Conservation (phyloP, 176 grass and related monocot genomes). For the Aechmea fasciata region DNA sequence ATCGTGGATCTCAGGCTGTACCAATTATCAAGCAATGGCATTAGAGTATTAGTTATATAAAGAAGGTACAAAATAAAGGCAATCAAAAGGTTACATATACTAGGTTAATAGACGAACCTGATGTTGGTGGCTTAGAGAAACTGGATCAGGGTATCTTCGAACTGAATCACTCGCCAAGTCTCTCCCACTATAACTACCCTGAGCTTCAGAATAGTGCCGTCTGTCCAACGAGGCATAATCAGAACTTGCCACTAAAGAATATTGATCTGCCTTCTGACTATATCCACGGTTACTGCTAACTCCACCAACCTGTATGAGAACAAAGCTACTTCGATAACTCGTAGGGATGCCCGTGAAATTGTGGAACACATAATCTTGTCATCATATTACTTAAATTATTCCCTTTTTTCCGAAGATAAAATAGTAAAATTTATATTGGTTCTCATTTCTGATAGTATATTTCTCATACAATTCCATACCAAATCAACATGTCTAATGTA, state of each 20-base stretch:
- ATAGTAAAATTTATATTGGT: too few species aligned
- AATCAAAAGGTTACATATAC: not conserved
- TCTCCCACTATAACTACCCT: constrained; percentile 60
- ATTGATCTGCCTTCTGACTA: constrained; percentile 57
- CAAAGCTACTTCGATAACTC: not conserved
- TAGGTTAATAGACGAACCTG: constrained; percentile 21
- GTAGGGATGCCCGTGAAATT: not conserved
- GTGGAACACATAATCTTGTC: too few species aligned
- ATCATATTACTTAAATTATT: too few species aligned
- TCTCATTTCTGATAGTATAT: not conserved
- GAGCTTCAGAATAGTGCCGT: constrained; percentile 69
- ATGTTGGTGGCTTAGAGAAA: constrained; percentile 42
- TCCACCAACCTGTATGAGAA: constrained; percentile 48
- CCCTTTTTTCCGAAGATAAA: too few species aligned
- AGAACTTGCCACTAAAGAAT: constrained; percentile 25
- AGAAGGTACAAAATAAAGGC: not conserved
- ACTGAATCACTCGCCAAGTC: constrained; percentile 65
- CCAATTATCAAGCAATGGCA: not conserved
- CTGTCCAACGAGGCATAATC: constrained; percentile 75
- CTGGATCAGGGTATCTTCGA: constrained; percentile 81
- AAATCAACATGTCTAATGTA: not conserved
- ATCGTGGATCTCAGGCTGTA: constrained; percentile 48
- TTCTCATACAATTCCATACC: not conserved
- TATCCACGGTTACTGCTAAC: constrained; percentile 72
- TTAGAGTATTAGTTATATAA: constrained; percentile 10